Base-by-base conservation (phyloP, 306 rosid species). In the Prunus dulcis region DNA sequence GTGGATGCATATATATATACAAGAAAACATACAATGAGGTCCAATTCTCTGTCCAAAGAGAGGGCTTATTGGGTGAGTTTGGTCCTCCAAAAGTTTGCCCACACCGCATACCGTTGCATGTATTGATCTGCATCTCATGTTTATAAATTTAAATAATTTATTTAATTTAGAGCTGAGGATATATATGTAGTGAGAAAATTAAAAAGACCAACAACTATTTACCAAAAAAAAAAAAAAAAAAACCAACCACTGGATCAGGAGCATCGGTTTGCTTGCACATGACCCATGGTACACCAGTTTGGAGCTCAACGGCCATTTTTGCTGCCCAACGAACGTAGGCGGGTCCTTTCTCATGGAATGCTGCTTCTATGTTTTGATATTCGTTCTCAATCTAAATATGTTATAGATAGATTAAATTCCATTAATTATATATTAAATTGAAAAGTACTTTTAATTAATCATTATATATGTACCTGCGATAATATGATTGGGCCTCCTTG, bases 201-300 rank as follows among this genome's bases (percentile, higher is more conserved):
- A 38, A 38, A 38, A 38, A 38, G 9, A 6, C 43, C 9, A 30
- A 30, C 34, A 30, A 30, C 0, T 3, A 30, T 30, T 30, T 30
- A 30, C 5, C 4, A 30, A 30, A 30, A 30, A 30, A 30, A 3
- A 30, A 30, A 0, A 30, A 3, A 7, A 38, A 38, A 38, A 38
- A 2, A 38, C 43, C 9, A 12, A 92, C 96, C 84, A 90, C 86
- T 0, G 98, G 96, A 79, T 89, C 89, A 46, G 96, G 96, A 69
- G 98, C 98, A 38, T 90, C 98, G 2, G 74, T 68, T 77, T 93
- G 91, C 83, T 90, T 89, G 91, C 98, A 93, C 98, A 93, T 93
- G n/a, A 85, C 14, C 97, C 95, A 89, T 0, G 95, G 93, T 0
- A 84, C 93, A 0, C 95, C 91, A 6, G 93, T 93, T 2, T 83